phyloP scores from a whole-genome alignment of 768 basidiomycete species.

The Lactifluus hygrophoroides region DNA sequence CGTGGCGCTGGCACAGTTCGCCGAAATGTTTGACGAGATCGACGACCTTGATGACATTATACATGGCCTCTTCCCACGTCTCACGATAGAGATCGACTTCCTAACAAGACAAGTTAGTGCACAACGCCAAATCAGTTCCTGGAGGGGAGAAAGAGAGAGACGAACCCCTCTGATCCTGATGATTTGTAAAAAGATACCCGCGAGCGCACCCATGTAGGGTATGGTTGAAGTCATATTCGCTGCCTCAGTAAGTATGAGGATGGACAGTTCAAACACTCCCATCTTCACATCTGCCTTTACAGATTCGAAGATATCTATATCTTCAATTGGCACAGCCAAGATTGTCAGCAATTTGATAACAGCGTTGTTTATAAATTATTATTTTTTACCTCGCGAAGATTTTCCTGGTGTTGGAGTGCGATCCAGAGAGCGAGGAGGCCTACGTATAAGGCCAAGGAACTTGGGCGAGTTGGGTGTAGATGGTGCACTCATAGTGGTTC shows the following conservation, averaged over 20 bases:
- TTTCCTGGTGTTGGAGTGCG: not conserved
- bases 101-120: too few relatives aligned
- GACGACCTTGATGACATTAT: conserved; percentile 7
- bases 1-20: not conserved
- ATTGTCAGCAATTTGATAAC: not conserved
- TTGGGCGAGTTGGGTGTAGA: not conserved
- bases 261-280: not conserved
- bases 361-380: not conserved
- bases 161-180: conserved; percentile 14
- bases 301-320: not conserved
- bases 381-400: not conserved
- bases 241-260: conserved; percentile 5
- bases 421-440: not conserved
- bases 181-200: conserved; percentile 2
- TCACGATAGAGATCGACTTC: conserved; percentile 14
- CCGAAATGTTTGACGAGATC: conserved; percentile 5
- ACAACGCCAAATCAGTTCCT: too few relatives aligned
- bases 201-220: conserved; percentile 11
- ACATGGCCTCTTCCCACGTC: conserved; percentile 12
- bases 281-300: not conserved
- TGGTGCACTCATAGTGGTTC: not conserved
- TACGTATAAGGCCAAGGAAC: not conserved
- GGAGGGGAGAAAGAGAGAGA: not conserved
- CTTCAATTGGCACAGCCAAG: not conserved
- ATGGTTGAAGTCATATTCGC: not conserved